These are phyloP conservation scores for Dactylellina sp. DNA, from an alignment of 2,329 filamentous ascomycete genomes.

Conservation along the genomic window DNA sequence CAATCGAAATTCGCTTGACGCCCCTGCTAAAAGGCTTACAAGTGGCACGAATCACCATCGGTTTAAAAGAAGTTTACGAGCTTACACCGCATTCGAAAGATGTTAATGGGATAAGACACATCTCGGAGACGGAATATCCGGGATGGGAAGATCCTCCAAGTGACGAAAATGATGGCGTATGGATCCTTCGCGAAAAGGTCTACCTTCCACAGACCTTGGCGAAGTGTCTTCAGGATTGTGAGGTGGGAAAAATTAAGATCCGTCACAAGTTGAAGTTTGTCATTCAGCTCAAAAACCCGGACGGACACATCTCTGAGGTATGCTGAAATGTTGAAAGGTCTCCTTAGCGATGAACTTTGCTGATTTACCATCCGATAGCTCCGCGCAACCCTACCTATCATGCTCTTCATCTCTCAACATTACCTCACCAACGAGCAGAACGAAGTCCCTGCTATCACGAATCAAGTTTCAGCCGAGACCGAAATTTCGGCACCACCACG, in stretches of 20 bases:
- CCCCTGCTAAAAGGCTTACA: slow-evolving; percentile 88
- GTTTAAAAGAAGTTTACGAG: slow-evolving; percentile 82
- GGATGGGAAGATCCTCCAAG: slow-evolving; percentile 62
- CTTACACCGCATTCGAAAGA: slow-evolving; percentile 67
- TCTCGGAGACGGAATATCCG: slow-evolving; percentile 40
- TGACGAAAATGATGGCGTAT: slow-evolving; percentile 64
- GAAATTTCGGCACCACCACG: slow-evolving; percentile 83
- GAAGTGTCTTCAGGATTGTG: slow-evolving; percentile 88
- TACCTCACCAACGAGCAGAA: slow-evolving; percentile 89
- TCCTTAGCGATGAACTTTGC: neutral
- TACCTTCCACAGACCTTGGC: slow-evolving; percentile 84
- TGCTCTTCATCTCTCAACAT: slow-evolving; percentile 95
- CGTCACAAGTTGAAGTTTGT: slow-evolving; percentile 92
- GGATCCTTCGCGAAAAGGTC: slow-evolving; percentile 72
- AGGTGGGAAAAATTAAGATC: slow-evolving; percentile 88
- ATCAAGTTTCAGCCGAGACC: slow-evolving; percentile 68
- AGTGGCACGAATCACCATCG: slow-evolving; percentile 83
- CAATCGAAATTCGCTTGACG: slow-evolving; percentile 85
- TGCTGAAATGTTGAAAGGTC: slow-evolving; percentile 59
- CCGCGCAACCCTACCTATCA: slow-evolving; percentile 87
- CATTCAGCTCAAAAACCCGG: slow-evolving; percentile 91
- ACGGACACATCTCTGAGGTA: slow-evolving; percentile 92
- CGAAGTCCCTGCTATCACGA: slow-evolving; percentile 75
- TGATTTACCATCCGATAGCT: slow-evolving; percentile 68
- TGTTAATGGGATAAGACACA: slow-evolving; percentile 30